phyloP scores from a whole-genome alignment of 352 stramenopile genomes.

The Poterioochromonas sp. region DNA sequence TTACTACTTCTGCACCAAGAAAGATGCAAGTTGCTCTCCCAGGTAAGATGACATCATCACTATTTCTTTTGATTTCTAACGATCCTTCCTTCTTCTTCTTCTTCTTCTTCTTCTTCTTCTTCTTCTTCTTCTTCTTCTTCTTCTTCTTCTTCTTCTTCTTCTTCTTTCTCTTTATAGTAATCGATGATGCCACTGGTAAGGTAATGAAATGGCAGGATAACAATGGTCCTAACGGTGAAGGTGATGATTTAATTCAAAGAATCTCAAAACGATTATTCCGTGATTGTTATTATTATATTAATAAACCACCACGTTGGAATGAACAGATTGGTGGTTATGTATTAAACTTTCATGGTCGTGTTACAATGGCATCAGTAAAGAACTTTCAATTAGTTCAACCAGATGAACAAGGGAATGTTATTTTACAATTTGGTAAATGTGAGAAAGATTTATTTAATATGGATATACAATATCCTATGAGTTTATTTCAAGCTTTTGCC shows the following conservation, averaged over 20 bases:
- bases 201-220: conserved; percentile 49
- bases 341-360: conserved; percentile 97
- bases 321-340: conserved; percentile 94
- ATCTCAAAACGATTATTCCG: conserved; percentile 84
- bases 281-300: conserved; percentile 80
- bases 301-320: conserved; percentile 97
- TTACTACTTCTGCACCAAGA: conserved; percentile 77
- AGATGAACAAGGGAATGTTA: conserved; percentile 85
- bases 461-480: conserved; percentile 80
- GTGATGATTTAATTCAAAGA: conserved; percentile 78
- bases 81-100: no score
- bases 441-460: conserved; percentile 83
- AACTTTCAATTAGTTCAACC: conserved; percentile 99
- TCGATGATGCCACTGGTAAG: conserved; percentile 41
- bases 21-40: conserved; percentile 91
- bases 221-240: conserved; percentile 45
- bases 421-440: conserved; percentile 71
- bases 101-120: no score
- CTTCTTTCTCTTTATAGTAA: neutral
- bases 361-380: conserved; percentile 98
- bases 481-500: conserved; percentile 86
- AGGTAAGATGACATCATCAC: conserved; percentile 54
- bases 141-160: neutral
- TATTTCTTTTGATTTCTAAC: no score
- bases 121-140: no score